Evolutionary conservation across 352 stramenopile genomes (phyloP), one percentile per base, ranked within the genome.

Genomic region (Phytopythium delawarense): DNA sequence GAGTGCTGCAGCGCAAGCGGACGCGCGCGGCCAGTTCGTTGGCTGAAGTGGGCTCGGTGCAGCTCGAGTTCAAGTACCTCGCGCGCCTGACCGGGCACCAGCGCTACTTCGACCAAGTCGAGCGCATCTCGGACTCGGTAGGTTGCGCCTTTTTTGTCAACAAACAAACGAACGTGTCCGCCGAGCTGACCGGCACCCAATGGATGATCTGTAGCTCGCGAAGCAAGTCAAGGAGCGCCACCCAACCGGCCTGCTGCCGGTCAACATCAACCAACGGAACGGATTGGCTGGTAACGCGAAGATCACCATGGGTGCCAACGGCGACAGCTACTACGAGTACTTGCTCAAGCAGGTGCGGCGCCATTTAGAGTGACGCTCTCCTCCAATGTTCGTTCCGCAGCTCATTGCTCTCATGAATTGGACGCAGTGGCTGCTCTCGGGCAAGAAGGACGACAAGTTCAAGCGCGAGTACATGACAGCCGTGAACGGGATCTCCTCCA

Each of bases 311-410:
- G 84, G 84, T 4, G 84, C 83, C 28, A 84, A 88, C 23, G 84
- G 83, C 12, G 83, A 94, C 64, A 94, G 83, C 67, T 94, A 92
- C 77, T 94, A 92, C 67, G 84, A 94, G 62, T 94, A 94, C 40
- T 57, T 94, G 18, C 73, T 94, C 51, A 94, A 94, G 48, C 84
- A 93, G 71, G 81, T 89, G 20, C 18, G 50, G 39, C n/a, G 30
- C 16, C 13, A 1, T 13, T 23, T 28, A 23, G 28, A 25, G 44
- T 50, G 18, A 44, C 30, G 65, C 59, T 18, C 3, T 11, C 11
- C 9, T 50, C n/a, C 0, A 35, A 28, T 39, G 15, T 18, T 25
- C 0, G 11, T 1, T 45, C n/a, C 45, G 7, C 9, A 8, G 28
- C 9, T 7, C 11, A n/a, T 37, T 13, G 11, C 20, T 15, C 20